Conservation (phyloP, 1,284 basidiomycete genomes). For the Leccinum huronense region DNA sequence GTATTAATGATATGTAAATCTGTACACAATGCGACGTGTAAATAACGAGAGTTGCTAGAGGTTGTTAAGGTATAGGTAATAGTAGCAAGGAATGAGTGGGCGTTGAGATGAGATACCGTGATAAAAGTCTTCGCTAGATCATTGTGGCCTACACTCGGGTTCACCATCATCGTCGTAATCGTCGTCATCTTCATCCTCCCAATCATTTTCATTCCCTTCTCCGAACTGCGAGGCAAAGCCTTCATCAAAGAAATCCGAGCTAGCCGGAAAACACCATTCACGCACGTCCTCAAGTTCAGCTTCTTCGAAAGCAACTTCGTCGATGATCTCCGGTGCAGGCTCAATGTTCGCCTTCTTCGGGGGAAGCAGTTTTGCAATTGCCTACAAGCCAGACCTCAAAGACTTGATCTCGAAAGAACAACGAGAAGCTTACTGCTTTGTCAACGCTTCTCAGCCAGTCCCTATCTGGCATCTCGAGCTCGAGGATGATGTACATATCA, state of each 20-base stretch:
- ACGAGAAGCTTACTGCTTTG: conserved; percentile 43
- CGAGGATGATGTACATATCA: conserved; percentile 77
- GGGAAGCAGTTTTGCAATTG: conserved; percentile 64
- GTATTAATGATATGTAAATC: conserved; percentile 26
- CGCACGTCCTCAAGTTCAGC: conserved; percentile 77
- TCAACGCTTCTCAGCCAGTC: conserved; percentile 67
- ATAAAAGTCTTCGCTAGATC: conserved; percentile 22
- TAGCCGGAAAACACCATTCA: conserved; percentile 68
- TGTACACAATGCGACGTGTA: conserved; percentile 33
- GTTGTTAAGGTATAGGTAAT: conserved; percentile 21
- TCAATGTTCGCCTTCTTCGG: conserved; percentile 72
- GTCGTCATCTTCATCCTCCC: conserved; percentile 62
- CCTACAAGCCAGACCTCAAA: conserved; percentile 40
- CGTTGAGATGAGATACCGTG: conserved; percentile 12
- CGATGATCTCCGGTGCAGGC: conserved; percentile 67
- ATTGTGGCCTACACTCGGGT: conserved; percentile 69
- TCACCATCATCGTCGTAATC: conserved; percentile 50
- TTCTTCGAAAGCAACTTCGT: conserved; percentile 71
- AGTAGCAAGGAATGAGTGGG: conserved; percentile 15
- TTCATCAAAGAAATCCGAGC: conserved; percentile 70
- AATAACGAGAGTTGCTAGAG: conserved; percentile 20
- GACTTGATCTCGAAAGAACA: not conserved
- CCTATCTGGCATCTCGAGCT: conserved; percentile 81
- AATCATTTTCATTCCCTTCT: conserved; percentile 65
- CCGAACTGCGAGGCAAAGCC: conserved; percentile 68